Conservation (phyloP, 192 early-diverging fungal species). For the Podila clonocystis region DNA sequence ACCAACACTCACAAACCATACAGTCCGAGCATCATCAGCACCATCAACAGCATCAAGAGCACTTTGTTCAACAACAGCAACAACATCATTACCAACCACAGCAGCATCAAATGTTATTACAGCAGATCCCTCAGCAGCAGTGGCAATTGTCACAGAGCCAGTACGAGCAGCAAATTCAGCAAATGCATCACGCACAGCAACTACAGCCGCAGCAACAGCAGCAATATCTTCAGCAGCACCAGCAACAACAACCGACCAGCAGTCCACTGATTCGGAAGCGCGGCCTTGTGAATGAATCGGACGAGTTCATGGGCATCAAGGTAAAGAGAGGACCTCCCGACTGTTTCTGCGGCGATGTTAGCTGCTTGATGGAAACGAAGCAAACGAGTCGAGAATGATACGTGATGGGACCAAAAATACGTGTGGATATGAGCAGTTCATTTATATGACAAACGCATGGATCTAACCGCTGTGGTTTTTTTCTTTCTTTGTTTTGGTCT, state of each 20-base stretch:
- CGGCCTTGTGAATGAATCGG: slow-evolving; percentile 30
- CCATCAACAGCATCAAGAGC: slow-evolving; percentile 5
- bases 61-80: background rate
- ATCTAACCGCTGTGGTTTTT: too few relatives aligned
- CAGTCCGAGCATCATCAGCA: background rate
- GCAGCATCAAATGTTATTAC: slow-evolving; percentile 28
- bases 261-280: slow-evolving; percentile 22
- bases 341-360: background rate
- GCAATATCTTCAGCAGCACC: background rate
- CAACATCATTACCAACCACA: slow-evolving; percentile 17
- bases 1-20: background rate
- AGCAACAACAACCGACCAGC: slow-evolving; percentile 1
- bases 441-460: too few relatives aligned
- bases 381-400: too few relatives aligned
- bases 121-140: slow-evolving; percentile 26
- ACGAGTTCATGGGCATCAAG: slow-evolving; percentile 27
- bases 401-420: too few relatives aligned
- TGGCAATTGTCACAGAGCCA: slow-evolving; percentile 3
- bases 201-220: slow-evolving; percentile 6
- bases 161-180: background rate
- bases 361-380: too few relatives aligned
- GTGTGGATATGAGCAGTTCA: too few relatives aligned
- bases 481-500: too few relatives aligned
- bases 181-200: slow-evolving; percentile 2
- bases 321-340: slow-evolving; percentile 1